phyloP scores from a whole-genome alignment of 495 filamentous ascomycete species.

The Penicillium fimorum region DNA sequence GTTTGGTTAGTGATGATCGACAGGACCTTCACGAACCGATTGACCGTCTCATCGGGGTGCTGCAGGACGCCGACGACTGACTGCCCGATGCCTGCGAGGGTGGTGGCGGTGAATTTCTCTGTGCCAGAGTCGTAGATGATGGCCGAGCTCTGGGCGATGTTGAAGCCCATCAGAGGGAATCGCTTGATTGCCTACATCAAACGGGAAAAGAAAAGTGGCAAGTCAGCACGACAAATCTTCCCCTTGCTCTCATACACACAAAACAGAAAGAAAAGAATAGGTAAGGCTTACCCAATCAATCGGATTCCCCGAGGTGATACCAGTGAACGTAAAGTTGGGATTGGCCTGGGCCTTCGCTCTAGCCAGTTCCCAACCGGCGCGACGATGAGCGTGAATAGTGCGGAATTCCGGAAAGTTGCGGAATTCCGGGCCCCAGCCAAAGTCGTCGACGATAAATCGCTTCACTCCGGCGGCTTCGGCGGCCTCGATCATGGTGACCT shows the following conservation, averaged over 20 bases:
- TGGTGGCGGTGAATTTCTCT: conserved; percentile 25
- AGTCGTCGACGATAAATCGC: conserved; percentile 45
- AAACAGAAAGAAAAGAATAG: not conserved
- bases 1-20: conserved; percentile 25
- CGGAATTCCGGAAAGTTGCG: conserved; percentile 12
- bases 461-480: conserved; percentile 56
- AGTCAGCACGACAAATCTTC: not conserved
- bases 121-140: conserved; percentile 29
- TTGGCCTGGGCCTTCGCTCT: conserved; percentile 6
- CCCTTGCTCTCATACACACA: not conserved
- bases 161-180: conserved; percentile 13
- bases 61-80: conserved; percentile 32
- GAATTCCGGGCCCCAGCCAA: conserved; percentile 21
- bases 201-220: not conserved
- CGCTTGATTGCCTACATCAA: conserved; percentile 8
- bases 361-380: conserved; percentile 5
- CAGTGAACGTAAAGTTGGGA: conserved; percentile 9
- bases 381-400: conserved; percentile 4
- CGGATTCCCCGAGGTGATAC: conserved; percentile 13
- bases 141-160: not conserved
- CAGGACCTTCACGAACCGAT: conserved; percentile 29
- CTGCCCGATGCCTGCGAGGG: conserved; percentile 25
- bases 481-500: conserved; percentile 55
- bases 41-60: conserved; percentile 31
- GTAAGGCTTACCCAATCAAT: conserved; percentile 13